Evolutionary conservation across 768 basidiomycete species (phyloP).

Genomic region (Mycena haematopus): DNA sequence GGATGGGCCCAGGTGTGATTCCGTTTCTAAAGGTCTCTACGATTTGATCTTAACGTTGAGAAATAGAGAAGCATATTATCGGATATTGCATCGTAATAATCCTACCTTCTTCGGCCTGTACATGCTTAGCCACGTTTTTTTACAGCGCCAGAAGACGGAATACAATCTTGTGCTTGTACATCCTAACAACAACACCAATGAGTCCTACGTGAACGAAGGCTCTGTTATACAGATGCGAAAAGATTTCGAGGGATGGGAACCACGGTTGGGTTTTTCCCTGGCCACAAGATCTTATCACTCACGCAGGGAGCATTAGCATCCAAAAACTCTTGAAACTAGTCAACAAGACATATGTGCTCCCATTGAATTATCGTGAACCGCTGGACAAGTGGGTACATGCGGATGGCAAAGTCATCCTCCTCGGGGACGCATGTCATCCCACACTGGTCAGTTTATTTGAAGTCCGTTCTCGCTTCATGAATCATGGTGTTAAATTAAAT

Average conservation of each 20-base stretch:
- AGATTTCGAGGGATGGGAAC: conserved; percentile 56
- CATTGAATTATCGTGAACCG: conserved; percentile 55
- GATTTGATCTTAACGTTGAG: neutral
- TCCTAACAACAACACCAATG: conserved; percentile 46
- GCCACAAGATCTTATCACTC: neutral
- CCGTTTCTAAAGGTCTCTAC: neutral
- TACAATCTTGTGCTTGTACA: conserved; percentile 55
- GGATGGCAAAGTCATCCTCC: conserved; percentile 48
- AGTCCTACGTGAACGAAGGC: conserved; percentile 53
- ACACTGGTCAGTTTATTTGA: conserved; percentile 42
- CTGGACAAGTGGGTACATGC: conserved; percentile 56
- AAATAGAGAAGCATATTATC: conserved; percentile 38
- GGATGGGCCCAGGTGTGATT: conserved; percentile 57
- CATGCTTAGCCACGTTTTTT: neutral
- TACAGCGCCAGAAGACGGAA: conserved; percentile 44
- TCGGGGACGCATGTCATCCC: conserved; percentile 65
- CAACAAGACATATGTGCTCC: conserved; percentile 53
- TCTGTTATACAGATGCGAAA: conserved; percentile 52
- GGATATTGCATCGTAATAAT: conserved; percentile 43
- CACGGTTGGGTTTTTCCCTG: conserved; percentile 39
- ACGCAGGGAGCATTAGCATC: conserved; percentile 40
- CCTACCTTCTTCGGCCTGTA: neutral
- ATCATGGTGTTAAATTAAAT: neutral
- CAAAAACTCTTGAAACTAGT: conserved; percentile 54
- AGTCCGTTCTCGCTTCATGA: neutral